Base-by-base conservation (phyloP, 805 yeast genomes). In the Hanseniaspora clermontiae region DNA sequence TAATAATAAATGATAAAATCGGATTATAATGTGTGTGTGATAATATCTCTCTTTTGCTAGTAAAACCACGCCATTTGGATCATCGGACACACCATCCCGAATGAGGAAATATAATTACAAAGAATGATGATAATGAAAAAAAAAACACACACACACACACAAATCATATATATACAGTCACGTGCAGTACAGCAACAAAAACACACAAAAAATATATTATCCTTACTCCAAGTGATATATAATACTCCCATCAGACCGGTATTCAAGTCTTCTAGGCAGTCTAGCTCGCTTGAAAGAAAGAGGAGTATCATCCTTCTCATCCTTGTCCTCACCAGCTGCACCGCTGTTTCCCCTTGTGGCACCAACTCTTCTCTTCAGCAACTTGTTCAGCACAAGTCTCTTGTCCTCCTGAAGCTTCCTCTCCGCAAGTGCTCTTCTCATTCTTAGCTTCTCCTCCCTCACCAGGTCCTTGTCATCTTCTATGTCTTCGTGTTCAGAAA, bases 371-470 rank as follows among this genome's bases (percentile, higher is more conserved):
- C 90, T 81, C 69, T 87, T 83, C 60, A 91, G 73, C 60, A 91
- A 72, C 67, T 87, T 87, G 67, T 91, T 91, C 61, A 91, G 75
- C 0, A 97, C 90, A 61, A 91, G 97, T 65, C 83, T 79, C 66
- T 93, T 93, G 68, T 93, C 97, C 67, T 87, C 96, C 65, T 90
- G 97, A 43, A 87, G 71, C 60, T 84, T 81, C 70, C 84, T 83
- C 63, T 83, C 89, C 61, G 83, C 82, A 63, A 88, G 77, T 65
- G 91, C 90, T 67, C 85, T 86, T 61, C 98, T 76, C 68, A 89
- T 81, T 63, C 97, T 77, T 0, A 96, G 91, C 63, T 80, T 82
- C 66, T 91, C 98, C 0, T 95, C 87, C 60, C 89, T 81, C 47
- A 34, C 57, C 17, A 38, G 14, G 17, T 52, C 60, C 19, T 49